Evolutionary conservation across 2,329 filamentous ascomycete genomes (phyloP).

Genomic region (Sporothrix brunneoviolacea): DNA sequence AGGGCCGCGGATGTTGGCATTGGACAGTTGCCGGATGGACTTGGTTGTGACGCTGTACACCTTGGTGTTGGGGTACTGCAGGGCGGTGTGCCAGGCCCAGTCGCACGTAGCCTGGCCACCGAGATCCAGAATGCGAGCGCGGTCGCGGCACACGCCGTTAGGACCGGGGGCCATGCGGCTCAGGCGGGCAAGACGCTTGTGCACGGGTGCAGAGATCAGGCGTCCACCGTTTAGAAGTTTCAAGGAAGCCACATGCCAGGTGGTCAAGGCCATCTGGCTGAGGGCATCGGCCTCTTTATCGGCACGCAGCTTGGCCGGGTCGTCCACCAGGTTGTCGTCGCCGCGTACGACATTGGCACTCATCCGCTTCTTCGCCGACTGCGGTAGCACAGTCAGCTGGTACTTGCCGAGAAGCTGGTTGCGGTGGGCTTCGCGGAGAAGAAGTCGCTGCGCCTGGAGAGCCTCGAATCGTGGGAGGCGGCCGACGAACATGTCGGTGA

Average conservation of each 20-base stretch:
- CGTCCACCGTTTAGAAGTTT: conserved; percentile 59
- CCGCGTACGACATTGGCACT: conserved; percentile 67
- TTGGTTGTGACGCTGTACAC: conserved; percentile 80
- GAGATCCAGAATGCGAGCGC: conserved; percentile 72
- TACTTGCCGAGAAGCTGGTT: conserved; percentile 81
- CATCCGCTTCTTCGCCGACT: conserved; percentile 63
- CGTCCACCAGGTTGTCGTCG: conserved; percentile 56
- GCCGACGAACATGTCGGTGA: conserved; percentile 75
- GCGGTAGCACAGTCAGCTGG: conserved; percentile 63
- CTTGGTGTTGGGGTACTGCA: conserved; percentile 76
- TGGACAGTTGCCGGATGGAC: conserved; percentile 61
- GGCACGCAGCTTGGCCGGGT: conserved; percentile 54
- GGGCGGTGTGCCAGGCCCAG: conserved; percentile 92
- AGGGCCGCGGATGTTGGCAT: conserved; percentile 73
- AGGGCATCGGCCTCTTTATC: conserved; percentile 80
- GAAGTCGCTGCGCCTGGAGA: conserved; percentile 74
- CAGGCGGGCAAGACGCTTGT: conserved; percentile 52
- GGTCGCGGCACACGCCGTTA: conserved; percentile 39
- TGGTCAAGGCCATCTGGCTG: conserved; percentile 57
- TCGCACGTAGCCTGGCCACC: conserved; percentile 79
- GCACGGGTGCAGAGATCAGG: conserved; percentile 57
- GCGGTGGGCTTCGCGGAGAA: conserved; percentile 64
- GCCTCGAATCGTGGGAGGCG: conserved; percentile 81
- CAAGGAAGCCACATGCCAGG: conserved; percentile 55
- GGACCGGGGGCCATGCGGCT: conserved; percentile 41